Conservation (phyloP, 2,329 filamentous ascomycete genomes). For the Pseudocercospora fuligena region DNA sequence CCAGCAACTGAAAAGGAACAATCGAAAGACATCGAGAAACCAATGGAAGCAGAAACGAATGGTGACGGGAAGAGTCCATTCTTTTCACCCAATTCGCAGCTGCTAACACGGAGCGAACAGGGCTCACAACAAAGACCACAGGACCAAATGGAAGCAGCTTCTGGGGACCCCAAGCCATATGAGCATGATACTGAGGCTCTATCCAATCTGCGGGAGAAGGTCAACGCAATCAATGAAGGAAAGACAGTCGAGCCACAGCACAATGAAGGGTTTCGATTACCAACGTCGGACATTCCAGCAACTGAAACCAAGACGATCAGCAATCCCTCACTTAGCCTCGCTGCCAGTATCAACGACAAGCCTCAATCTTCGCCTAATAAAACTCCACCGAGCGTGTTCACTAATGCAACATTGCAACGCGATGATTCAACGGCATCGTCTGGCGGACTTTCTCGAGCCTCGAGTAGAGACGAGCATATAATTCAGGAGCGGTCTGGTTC, state of each 20-base stretch:
- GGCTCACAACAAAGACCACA: constrained; percentile 3
- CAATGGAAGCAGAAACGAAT: constrained; percentile 18
- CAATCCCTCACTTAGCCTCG: background rate
- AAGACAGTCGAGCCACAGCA: constrained; percentile 26
- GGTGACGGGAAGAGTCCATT: constrained; percentile 27
- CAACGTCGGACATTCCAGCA: constrained; percentile 8
- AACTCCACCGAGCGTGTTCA: background rate
- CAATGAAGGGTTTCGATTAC: constrained; percentile 30
- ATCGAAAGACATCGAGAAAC: constrained; percentile 21
- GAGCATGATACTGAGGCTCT: constrained; percentile 34
- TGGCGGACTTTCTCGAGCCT: background rate
- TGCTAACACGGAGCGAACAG: constrained; percentile 16
- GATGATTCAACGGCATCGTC: background rate
- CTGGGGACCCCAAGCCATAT: constrained; percentile 29
- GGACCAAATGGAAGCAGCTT: background rate
- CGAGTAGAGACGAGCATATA: constrained; percentile 32
- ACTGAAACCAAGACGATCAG: constrained; percentile 6
- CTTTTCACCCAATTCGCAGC: constrained; percentile 8
- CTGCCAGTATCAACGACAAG: background rate
- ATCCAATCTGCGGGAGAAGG: constrained; percentile 34
- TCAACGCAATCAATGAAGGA: constrained; percentile 31
- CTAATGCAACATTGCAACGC: background rate
- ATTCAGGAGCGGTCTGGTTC: constrained; percentile 21
- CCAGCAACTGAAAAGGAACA: constrained; percentile 24
- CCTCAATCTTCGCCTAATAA: constrained; percentile 1